Evolutionary conservation across 257 asterid species (phyloP).

Genomic region (Avicennia marina): DNA sequence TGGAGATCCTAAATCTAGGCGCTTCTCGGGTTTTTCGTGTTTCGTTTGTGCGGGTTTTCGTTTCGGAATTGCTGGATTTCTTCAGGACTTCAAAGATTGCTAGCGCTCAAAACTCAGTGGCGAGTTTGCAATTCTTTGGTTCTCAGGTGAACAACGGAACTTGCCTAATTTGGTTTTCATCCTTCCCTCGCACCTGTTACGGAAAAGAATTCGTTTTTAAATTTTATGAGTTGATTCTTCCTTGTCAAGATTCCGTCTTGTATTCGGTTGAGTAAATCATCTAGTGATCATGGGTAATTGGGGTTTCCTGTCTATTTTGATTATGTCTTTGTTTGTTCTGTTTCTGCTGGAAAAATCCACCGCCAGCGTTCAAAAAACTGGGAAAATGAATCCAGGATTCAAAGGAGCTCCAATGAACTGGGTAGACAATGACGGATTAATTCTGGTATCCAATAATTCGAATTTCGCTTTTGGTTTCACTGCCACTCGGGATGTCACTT

Average conservation of each 20-base stretch:
- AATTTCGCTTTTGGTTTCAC: constrained; percentile 68
- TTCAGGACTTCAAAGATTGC: not conserved
- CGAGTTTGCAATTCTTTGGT: not conserved
- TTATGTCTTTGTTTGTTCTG: constrained; percentile 19
- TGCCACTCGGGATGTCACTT: constrained; percentile 48
- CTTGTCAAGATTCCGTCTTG: constrained; percentile 8
- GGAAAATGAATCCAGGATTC: constrained; percentile 60
- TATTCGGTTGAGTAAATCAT: constrained; percentile 11
- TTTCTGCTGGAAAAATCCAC: constrained; percentile 30
- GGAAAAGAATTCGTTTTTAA: too few species aligned
- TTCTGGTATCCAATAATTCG: constrained; percentile 67
- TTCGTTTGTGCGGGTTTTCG: constrained; percentile 7
- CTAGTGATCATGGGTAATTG: constrained; percentile 44
- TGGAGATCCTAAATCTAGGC: not conserved
- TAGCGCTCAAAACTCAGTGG: not conserved
- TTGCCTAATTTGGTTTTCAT: not conserved
- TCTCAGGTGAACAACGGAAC: not conserved
- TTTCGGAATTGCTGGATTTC: constrained; percentile 7
- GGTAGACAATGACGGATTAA: constrained; percentile 71
- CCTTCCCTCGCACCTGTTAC: not conserved
- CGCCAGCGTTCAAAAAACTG: constrained; percentile 60
- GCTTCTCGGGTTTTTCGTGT: constrained; percentile 6
- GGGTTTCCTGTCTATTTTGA: constrained; percentile 21
- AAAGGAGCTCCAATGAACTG: constrained; percentile 65
- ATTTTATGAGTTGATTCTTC: constrained; percentile 1